phyloP scores from a whole-genome alignment of 1,139 yeast species.

The Pneumocystis sp. region DNA sequence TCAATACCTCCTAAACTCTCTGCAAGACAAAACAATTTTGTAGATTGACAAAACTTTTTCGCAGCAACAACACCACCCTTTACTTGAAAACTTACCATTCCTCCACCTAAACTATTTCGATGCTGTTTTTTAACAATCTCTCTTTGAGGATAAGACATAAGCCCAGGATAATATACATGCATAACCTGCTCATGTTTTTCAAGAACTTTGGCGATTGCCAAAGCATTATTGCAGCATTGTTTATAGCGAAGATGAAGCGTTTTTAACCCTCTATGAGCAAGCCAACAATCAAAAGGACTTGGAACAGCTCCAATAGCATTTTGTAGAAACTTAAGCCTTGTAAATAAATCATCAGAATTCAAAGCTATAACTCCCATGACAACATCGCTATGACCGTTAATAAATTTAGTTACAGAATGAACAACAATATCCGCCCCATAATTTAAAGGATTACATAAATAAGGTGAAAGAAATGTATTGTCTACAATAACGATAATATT shows the following conservation, averaged over 20 bases:
- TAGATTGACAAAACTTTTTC: conserved; percentile 52
- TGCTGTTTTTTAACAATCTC: conserved; percentile 58
- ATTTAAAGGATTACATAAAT: conserved; percentile 61
- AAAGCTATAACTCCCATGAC: conserved; percentile 30
- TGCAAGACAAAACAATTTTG: conserved; percentile 70
- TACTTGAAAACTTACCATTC: conserved; percentile 80
- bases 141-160: conserved; percentile 49
- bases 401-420: conserved; percentile 81
- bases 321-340: conserved; percentile 52
- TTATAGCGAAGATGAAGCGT: conserved; percentile 69
- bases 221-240: conserved; percentile 54
- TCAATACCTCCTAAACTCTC: conserved; percentile 51
- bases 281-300: conserved; percentile 83
- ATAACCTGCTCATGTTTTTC: conserved; percentile 31
- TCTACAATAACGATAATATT: conserved; percentile 36
- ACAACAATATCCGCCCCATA: conserved; percentile 79
- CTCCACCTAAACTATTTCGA: conserved; percentile 78
- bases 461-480: conserved; percentile 55
- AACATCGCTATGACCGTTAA: conserved; percentile 86
- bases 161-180: conserved; percentile 72
- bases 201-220: conserved; percentile 56
- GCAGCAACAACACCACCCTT: conserved; percentile 72
- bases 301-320: conserved; percentile 84
- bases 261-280: conserved; percentile 75
- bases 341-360: conserved; percentile 43